Evolutionary conservation across 1,284 basidiomycete genomes (phyloP), one percentile per base, ranked within the genome.

Genomic region (Agaricales sp.): DNA sequence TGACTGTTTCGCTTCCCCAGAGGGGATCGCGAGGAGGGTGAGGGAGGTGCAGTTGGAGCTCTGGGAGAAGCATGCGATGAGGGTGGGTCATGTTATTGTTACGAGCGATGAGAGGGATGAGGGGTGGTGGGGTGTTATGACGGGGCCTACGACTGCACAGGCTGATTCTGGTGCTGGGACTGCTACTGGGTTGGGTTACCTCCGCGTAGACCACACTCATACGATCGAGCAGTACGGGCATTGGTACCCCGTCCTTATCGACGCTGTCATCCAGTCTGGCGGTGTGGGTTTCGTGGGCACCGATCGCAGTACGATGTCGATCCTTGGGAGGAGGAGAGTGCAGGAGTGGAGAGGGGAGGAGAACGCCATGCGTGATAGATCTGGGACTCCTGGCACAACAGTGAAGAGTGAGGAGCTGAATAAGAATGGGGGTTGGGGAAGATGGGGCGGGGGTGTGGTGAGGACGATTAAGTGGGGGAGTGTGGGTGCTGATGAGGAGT

Each of bases 211-310:
- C 16, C 6, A 22, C 43, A 3, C 18, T 2, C 30, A 4, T 43
- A 39, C 39, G 16, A 20, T 38, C 38, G 13, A 19, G 8, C 46
- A 24, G n/a, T 22, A 49, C 49, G 22, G 22, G 14, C 43, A 43
- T 54, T 80, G 81, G 80, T 79, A 80, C 59, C 78, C 82, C 3
- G 66, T 83, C 12, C 62, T 86, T 46, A 72, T 87, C 51, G 85
- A 87, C 58, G 81, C 82, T 3, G 76, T 76, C 3, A 76, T 86
- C 52, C 82, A 87, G 56, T 80, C 80, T 0, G 65, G 67, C 25
- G 82, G 78, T 6, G 57, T 67, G 4, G 82, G 82, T 4, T 82
- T 87, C 58, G 75, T 88, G 12, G 85, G 83, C 3, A 87, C 82
- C 3, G 71, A 78, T 51, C 60, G 68, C 44, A 84, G 80, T 38